Evolutionary conservation across 345 rosid species (phyloP).

Genomic region (Arabidopsis suecica): DNA sequence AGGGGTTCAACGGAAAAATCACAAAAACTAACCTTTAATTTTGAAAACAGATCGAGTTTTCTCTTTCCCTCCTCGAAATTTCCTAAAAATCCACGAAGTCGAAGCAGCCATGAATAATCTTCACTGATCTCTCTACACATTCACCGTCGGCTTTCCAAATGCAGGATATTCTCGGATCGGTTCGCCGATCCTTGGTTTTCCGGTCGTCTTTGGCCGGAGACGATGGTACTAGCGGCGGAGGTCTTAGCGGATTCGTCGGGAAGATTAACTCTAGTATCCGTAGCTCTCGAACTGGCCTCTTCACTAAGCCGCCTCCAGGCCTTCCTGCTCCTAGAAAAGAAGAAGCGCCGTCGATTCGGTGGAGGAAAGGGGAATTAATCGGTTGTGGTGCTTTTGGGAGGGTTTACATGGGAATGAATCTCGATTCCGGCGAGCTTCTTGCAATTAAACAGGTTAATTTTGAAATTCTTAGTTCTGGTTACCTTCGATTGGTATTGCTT

Average conservation of each 20-base stretch:
- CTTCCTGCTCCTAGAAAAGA: slow-evolving; percentile 49
- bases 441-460: slow-evolving; percentile 69
- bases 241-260: slow-evolving; percentile 62
- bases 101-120: slow-evolving; percentile 8
- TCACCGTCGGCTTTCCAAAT: slow-evolving; percentile 36
- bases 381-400: slow-evolving; percentile 75
- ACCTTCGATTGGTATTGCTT: background rate
- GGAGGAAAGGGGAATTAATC: slow-evolving; percentile 79
- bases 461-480: background rate
- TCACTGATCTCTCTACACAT: slow-evolving; percentile 35
- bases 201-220: slow-evolving; percentile 59
- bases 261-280: slow-evolving; percentile 77
- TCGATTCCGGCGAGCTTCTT: slow-evolving; percentile 83
- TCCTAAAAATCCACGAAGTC: slow-evolving; percentile 24
- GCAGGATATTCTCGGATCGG: slow-evolving; percentile 90
- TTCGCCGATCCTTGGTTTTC: slow-evolving; percentile 78
- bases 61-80: slow-evolving; percentile 46
- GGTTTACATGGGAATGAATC: slow-evolving; percentile 80
- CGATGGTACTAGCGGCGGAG: slow-evolving; percentile 47
- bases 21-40: slow-evolving; percentile 8
- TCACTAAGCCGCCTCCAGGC: slow-evolving; percentile 57
- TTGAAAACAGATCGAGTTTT: slow-evolving; percentile 46
- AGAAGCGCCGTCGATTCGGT: slow-evolving; percentile 70
- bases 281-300: slow-evolving; percentile 68
- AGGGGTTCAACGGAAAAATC: background rate